Percentiles rank a stretch among this genome's conserved stretches.
These are phyloP conservation scores for Aspergillus phoenicis DNA, from an alignment of 2,329 filamentous ascomycete species.

Conservation along the genomic window DNA sequence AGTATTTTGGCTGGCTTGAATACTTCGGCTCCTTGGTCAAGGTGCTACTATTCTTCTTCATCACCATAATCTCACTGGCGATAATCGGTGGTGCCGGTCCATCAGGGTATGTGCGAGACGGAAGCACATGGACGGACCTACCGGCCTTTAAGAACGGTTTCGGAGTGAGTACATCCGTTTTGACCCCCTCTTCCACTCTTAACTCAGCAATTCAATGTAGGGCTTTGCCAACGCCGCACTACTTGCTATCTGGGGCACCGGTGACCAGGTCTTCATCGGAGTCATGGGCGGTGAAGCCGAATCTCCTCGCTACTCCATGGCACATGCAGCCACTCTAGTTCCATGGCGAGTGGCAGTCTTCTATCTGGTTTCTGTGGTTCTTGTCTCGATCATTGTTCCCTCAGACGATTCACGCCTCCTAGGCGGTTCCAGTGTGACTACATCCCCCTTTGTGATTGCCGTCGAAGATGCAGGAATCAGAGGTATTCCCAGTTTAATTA, in stretches of 20 bases:
- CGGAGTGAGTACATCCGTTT: conserved; percentile 4
- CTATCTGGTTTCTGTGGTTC: conserved; percentile 10
- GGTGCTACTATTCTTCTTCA: conserved; percentile 40
- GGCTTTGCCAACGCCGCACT: conserved; percentile 36
- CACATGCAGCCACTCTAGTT: conserved; percentile 27
- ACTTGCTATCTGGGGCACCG: conserved; percentile 33
- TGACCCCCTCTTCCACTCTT: no score
- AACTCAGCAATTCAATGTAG: conserved; percentile 9
- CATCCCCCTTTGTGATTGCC: conserved; percentile 39
- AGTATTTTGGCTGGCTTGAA: conserved; percentile 42
- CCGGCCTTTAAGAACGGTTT: conserved; percentile 41
- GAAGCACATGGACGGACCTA: conserved; percentile 36
- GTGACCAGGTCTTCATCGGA: conserved; percentile 38
- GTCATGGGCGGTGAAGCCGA: conserved; percentile 41
- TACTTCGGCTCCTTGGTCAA: conserved; percentile 41
- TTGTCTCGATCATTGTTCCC: conserved; percentile 21
- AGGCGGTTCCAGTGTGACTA: conserved; percentile 30
- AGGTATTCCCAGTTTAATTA: conserved; percentile 35
- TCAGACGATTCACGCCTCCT: conserved; percentile 28
- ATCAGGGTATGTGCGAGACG: conserved; percentile 34
- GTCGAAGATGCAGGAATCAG: conserved; percentile 32
- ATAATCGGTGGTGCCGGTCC: conserved; percentile 46
- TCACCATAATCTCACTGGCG: conserved; percentile 41
- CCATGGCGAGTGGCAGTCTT: conserved; percentile 18
- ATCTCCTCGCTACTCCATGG: conserved; percentile 40